Base-by-base conservation (phyloP, 2,329 filamentous ascomycete species). In the Podosphaera aphanis region DNA sequence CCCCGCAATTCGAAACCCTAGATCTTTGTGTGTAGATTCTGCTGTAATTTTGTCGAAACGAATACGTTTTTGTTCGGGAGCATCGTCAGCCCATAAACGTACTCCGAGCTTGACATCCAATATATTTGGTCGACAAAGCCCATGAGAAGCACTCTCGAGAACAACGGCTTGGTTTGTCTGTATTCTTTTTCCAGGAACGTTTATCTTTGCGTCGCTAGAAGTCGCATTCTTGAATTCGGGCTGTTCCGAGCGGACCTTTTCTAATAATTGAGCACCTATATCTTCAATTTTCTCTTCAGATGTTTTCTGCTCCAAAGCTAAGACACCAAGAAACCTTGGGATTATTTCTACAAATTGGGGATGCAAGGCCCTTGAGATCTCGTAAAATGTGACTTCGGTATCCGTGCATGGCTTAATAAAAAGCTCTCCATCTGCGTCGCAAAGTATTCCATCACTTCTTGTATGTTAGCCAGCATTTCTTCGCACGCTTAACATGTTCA, bases 371-470 rank as follows among this genome's bases (percentile, higher is more conserved):
- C 62, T 61, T 23, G 77, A 58, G 21, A 66, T 77, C 60, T 93
- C 74, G 67, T 98, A 98, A 62, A 98, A 98, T 39, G 76, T 70
- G 55, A 95, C 75, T 64, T 98, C 90, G 51, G 77, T 70, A 50
- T 75, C 65, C 0, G 83, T 93, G 62, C 88, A 95, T 16, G 90
- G 90, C 63, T 98, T 98, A 59, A 94, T 83, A 60, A 98, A 82
- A 29, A 95, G 68, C 51, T 80, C 74, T 59, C 90, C 90, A 45
- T 83, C 76, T 46, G 72, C 68, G 57, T 93, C 84, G 59, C 79
- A 85, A 55, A 93, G 73, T 41, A 93, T 88, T 52, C 90, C 90
- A 53, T 92, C 86, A 64, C 86, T 94, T 58, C 40, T 39, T 19
- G 47, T 40, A 36, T 48, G 51, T 55, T 44, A 57, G 52, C 15